phyloP scores from a whole-genome alignment of 2,329 filamentous ascomycete genomes.

The Hypoxylon sp. region DNA sequence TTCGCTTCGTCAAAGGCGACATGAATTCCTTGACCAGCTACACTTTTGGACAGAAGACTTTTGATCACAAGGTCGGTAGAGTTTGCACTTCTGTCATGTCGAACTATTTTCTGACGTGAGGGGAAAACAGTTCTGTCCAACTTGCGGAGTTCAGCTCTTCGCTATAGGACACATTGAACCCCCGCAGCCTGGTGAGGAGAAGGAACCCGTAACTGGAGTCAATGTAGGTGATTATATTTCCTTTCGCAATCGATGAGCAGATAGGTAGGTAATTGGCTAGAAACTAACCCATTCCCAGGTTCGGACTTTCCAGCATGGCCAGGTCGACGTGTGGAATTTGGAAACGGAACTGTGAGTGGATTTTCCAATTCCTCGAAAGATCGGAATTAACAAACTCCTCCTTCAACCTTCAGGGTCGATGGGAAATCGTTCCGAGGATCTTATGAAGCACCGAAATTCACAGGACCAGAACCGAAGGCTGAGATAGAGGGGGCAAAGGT shows the following conservation, averaged over 20 bases:
- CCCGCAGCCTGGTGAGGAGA: conserved; percentile 49
- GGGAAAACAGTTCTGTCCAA: conserved; percentile 64
- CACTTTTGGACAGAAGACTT: conserved; percentile 57
- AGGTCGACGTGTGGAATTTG: conserved; percentile 62
- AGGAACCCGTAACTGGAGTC: conserved; percentile 55
- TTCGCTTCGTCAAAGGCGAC: conserved; percentile 65
- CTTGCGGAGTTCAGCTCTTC: conserved; percentile 64
- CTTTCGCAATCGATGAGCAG: neutral
- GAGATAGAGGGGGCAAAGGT: conserved; percentile 57
- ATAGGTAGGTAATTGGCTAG: conserved; percentile 15
- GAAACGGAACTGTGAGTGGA: conserved; percentile 56
- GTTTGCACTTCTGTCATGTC: neutral
- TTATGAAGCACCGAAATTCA: conserved; percentile 58
- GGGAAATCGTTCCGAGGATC: conserved; percentile 53
- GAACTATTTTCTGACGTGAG: conserved; percentile 23
- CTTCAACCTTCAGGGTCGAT: conserved; percentile 55
- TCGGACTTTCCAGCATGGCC: conserved; percentile 58
- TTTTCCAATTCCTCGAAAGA: neutral
- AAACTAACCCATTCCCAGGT: conserved; percentile 52
- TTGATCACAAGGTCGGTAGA: conserved; percentile 61
- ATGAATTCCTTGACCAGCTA: conserved; percentile 61
- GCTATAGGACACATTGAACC: conserved; percentile 45
- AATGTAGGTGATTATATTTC: conserved; percentile 58
- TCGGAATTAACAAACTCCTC: conserved; percentile 5
- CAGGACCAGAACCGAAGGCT: conserved; percentile 59